phyloP scores from a whole-genome alignment of 192 early-diverging fungal species.

The Spizellomyces punctatus region DNA sequence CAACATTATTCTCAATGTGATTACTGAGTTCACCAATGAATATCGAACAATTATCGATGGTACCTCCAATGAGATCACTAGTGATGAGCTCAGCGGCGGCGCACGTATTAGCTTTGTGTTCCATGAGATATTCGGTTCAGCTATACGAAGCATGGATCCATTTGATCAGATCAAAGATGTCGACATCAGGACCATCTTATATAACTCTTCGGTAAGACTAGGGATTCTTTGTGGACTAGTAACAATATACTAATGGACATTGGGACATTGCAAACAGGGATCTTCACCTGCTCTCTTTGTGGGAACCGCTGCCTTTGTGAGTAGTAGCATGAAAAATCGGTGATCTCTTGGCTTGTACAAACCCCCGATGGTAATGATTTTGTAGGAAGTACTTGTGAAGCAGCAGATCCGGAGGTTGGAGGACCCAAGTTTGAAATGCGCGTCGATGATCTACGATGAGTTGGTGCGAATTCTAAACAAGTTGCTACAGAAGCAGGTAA shows the following conservation, averaged over 20 bases:
- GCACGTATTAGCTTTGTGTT: conserved; percentile 99
- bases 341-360: no score
- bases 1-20: conserved; percentile 93
- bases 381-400: conserved; percentile 85
- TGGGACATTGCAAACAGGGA: conserved; percentile 52
- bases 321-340: no score
- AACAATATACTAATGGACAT: not conserved
- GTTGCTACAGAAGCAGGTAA: conserved; percentile 79
- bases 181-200: conserved; percentile 97
- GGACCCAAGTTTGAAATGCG: conserved; percentile 95
- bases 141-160: conserved; percentile 93
- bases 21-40: conserved; percentile 98
- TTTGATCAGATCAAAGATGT: conserved; percentile 99
- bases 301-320: conserved; percentile 90
- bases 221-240: not conserved
- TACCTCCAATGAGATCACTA: conserved; percentile 91
- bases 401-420: conserved; percentile 99
- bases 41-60: conserved; percentile 96
- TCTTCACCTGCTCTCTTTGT: conserved; percentile 98
- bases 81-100: conserved; percentile 94
- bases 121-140: conserved; percentile 93
- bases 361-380: not conserved
- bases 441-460: conserved; percentile 96
- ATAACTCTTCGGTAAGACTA: conserved; percentile 77
- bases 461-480: conserved; percentile 92